A percentile compares a stretch with the other conserved stretches of the same genome.
These are phyloP conservation scores for Jackrogersella minutella DNA, from an alignment of 495 filamentous ascomycete genomes.

Conservation along the genomic window DNA sequence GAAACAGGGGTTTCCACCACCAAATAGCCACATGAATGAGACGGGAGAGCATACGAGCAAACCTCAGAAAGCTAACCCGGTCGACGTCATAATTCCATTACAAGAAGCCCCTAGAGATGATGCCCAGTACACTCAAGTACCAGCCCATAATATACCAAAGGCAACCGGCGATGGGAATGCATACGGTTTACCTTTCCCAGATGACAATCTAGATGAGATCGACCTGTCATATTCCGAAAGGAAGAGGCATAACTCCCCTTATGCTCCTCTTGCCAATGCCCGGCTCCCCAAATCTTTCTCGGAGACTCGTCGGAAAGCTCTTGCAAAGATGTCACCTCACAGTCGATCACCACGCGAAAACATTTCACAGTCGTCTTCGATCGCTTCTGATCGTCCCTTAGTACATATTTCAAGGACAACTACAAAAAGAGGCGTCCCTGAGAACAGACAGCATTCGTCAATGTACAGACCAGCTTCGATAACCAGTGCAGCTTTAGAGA, in stretches of 20 bases:
- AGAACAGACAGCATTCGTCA: not conserved
- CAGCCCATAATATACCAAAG: not conserved
- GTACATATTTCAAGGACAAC: not conserved
- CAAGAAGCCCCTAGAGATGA: not conserved
- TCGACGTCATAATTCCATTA: not conserved
- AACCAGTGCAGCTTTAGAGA: not conserved
- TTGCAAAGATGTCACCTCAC: slow-evolving; percentile 29
- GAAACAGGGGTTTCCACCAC: not conserved
- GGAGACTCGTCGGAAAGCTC: slow-evolving; percentile 36
- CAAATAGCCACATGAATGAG: not conserved
- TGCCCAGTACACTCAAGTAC: not conserved
- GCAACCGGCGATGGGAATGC: not conserved
- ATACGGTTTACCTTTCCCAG: slow-evolving; percentile 25
- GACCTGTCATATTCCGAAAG: not conserved
- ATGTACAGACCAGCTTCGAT: not conserved
- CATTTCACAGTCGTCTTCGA: not conserved
- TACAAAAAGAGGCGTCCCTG: not conserved
- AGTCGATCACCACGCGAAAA: not conserved
- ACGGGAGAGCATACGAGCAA: not conserved
- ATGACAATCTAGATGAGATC: slow-evolving; percentile 8
- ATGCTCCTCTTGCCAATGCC: slow-evolving; percentile 1
- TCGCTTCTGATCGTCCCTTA: not conserved
- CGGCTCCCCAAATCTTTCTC: slow-evolving; percentile 35
- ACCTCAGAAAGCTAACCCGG: not conserved
- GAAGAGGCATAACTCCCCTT: not conserved